Conservation (phyloP, 225 moss, liverwort and hornwort species). For the Pseudoscleropodium purum region DNA sequence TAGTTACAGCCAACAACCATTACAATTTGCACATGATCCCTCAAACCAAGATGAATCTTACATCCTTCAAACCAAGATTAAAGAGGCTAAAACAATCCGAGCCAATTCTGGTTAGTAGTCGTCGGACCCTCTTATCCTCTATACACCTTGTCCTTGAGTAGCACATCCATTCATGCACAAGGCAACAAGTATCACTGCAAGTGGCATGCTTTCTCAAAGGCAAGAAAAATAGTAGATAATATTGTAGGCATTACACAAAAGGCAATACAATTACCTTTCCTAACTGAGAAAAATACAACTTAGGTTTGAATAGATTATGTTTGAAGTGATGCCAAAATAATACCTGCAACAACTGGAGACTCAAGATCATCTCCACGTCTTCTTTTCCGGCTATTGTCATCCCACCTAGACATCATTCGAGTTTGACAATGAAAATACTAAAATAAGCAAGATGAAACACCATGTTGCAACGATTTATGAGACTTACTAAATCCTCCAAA, state of each 20-base stretch:
- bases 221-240: neutral
- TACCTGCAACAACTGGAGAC: slow-evolving; percentile 25
- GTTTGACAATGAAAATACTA: neutral
- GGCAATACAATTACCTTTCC: neutral
- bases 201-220: neutral
- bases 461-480: neutral
- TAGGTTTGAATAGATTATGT: neutral
- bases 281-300: neutral
- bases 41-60: neutral
- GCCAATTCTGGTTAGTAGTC: neutral
- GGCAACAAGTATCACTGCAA: neutral
- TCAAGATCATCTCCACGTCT: slow-evolving; percentile 43
- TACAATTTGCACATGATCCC: neutral
- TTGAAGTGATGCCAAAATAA: neutral
- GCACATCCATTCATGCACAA: neutral
- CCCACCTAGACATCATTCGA: slow-evolving; percentile 1
- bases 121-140: neutral
- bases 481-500: neutral
- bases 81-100: neutral
- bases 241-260: neutral
- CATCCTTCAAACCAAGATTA: neutral
- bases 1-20: neutral
- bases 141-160: neutral
- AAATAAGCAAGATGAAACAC: neutral
- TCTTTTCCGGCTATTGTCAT: slow-evolving; percentile 45